Evolutionary conservation across 768 basidiomycete genomes (phyloP), one percentile per base, ranked within the genome.

Genomic region (Rhizopogon vinicolor): DNA sequence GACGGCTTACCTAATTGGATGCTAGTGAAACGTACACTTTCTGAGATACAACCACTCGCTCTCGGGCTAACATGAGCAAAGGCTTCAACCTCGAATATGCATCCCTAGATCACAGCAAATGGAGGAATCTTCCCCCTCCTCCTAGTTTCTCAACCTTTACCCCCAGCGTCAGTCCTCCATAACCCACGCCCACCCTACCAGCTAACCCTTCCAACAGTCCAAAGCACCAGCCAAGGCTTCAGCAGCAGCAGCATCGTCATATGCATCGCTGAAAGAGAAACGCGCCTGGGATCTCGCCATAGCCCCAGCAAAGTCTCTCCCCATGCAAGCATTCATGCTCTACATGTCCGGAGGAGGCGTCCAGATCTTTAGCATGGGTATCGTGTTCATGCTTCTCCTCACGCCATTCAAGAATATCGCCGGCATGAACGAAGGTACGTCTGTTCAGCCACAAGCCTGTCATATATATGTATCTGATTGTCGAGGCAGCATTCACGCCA

Each of bases 341-440:
- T 98, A 98, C 81, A 96, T 98, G 90, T 95, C 93, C 19, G 95
- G 95, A 37, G 87, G 92, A 12, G 92, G 93, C 49, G 89, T 98
- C 13, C 95, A 98, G 71, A 88, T 98, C 42, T 97, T 98, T 71
- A 95, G 93, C 72, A 92, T 98, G 77, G 93, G 95, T 35, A 95
- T 94, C 68, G 89, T 98, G 19, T 87, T 93, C 66, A 94, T 95
- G 91, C 79, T 98, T 12, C 80, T 98, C 55, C 75, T 91, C 55
- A 80, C 83, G 9, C 95, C 95, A 0, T 85, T 96, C 73, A 91
- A 88, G 70, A 93, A 92, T 53, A 68, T 94, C 12, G 80, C 83
- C 51, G 81, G 79, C 7, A 90, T 97, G 51, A 88, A 94, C 65
- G 75, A 81, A 19, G 85, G 93, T 94, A 53, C 60, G 86, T 13